A percentile compares a stretch with the other conserved stretches of the same genome.
These are phyloP conservation scores for Monosporozyma yasuniensis DNA, from an alignment of 805 yeast genomes.

Conservation along the genomic window DNA sequence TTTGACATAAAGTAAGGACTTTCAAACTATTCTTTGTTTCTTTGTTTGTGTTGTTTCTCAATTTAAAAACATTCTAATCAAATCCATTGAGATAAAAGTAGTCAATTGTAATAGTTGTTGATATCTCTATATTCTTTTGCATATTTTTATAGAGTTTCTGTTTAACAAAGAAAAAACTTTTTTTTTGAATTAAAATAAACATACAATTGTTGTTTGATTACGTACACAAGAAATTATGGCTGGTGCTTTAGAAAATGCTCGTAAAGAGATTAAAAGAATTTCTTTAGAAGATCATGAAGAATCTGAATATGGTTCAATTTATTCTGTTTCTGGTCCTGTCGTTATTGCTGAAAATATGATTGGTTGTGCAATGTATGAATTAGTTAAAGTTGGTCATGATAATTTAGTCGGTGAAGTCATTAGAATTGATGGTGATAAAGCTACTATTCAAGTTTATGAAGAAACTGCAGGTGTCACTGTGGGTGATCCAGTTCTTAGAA, in stretches of 20 bases:
- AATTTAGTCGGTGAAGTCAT: slow-evolving; percentile 97
- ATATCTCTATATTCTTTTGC: background rate
- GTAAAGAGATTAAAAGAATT: slow-evolving; percentile 82
- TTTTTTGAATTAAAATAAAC: no score
- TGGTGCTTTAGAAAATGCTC: slow-evolving; percentile 95
- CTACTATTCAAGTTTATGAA: slow-evolving; percentile 97
- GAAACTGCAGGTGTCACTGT: slow-evolving; percentile 99
- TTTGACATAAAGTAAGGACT: background rate
- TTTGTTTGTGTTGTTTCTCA: background rate
- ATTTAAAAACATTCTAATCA: background rate
- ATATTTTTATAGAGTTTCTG: background rate
- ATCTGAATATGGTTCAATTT: slow-evolving; percentile 77
- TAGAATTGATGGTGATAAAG: slow-evolving; percentile 92
- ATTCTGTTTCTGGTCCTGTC: slow-evolving; percentile 97
- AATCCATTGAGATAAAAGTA: background rate
- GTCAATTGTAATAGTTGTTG: background rate
- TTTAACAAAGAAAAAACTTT: background rate
- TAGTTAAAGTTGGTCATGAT: slow-evolving; percentile 96
- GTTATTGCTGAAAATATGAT: slow-evolving; percentile 97
- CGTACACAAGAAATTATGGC: slow-evolving; percentile 41
- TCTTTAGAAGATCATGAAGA: slow-evolving; percentile 69
- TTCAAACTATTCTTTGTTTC: no score
- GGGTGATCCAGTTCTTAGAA: slow-evolving; percentile 96
- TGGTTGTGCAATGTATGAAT: slow-evolving; percentile 99
- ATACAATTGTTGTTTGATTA: background rate